Conservation (phyloP, 768 basidiomycete species). For the Tricholomella constricta region DNA sequence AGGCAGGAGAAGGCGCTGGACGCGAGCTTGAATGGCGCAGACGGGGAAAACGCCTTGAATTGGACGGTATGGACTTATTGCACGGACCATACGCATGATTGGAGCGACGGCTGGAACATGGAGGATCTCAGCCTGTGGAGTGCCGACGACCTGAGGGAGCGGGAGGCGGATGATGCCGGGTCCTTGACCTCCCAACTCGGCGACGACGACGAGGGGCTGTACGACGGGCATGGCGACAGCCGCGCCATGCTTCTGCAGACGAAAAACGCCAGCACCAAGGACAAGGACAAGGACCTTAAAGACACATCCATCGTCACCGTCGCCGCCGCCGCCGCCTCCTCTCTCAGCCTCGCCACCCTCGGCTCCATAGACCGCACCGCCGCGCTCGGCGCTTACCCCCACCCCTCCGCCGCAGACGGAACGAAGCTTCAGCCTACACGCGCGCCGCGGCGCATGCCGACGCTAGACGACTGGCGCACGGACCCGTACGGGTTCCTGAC, state of each 20-base stretch:
- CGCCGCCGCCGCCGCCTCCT: conserved; percentile 26
- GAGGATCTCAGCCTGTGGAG: conserved; percentile 94
- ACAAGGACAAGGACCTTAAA: conserved; percentile 12
- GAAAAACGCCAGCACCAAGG: conserved; percentile 30
- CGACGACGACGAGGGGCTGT: conserved; percentile 17
- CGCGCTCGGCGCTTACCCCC: background rate
- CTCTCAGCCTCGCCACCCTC: conserved; percentile 27
- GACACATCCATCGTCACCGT: conserved; percentile 11
- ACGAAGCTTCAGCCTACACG: background rate
- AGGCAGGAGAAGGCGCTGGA: conserved; percentile 85
- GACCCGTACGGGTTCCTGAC: conserved; percentile 76
- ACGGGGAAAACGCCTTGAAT: conserved; percentile 73
- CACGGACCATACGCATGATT: conserved; percentile 77
- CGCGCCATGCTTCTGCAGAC: conserved; percentile 42
- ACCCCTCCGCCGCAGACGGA: too few species aligned
- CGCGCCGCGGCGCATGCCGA: conserved; percentile 7
- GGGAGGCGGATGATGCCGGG: conserved; percentile 21
- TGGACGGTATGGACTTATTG: conserved; percentile 93
- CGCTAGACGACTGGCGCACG: conserved; percentile 35
- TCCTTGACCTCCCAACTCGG: background rate
- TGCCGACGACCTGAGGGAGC: conserved; percentile 58
- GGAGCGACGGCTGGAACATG: conserved; percentile 97
- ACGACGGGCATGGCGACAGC: conserved; percentile 33
- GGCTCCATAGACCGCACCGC: conserved; percentile 12
- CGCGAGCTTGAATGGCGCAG: conserved; percentile 76